These are phyloP conservation scores for Cornus florida DNA, from an alignment of 148 eudicot genomes.

Conservation along the genomic window DNA sequence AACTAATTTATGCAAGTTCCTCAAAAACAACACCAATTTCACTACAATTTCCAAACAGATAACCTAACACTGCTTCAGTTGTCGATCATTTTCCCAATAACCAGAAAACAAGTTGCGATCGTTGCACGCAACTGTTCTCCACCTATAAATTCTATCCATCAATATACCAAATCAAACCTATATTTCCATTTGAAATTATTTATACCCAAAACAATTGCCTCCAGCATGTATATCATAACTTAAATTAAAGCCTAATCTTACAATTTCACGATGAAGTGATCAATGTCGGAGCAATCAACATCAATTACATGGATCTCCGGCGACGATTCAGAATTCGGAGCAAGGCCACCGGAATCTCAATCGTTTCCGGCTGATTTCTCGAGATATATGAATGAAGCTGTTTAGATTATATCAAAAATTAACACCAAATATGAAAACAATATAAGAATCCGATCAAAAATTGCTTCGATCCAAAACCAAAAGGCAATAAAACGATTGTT, in stretches of 20 bases:
- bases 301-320: not conserved
- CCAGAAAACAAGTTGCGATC: conserved; percentile 13
- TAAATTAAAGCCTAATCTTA: not conserved
- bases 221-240: not conserved
- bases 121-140: conserved; percentile 13
- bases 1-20: not conserved
- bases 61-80: not conserved
- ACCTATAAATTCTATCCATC: conserved; percentile 14
- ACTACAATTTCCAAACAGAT: not conserved
- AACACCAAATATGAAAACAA: not conserved
- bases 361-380: not conserved
- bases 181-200: not conserved
- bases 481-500: not conserved
- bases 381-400: not conserved
- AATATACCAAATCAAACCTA: conserved; percentile 10
- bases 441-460: not conserved
- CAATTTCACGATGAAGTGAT: not conserved
- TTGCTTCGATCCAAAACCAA: not conserved
- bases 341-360: not conserved
- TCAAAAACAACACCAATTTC: not conserved
- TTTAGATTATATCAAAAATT: not conserved
- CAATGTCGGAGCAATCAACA: not conserved
- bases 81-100: conserved; percentile 13
- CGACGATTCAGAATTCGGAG: not conserved
- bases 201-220: not conserved